phyloP scores from a whole-genome alignment of 2,329 filamentous ascomycete genomes.

The Penicillium occitanis region DNA sequence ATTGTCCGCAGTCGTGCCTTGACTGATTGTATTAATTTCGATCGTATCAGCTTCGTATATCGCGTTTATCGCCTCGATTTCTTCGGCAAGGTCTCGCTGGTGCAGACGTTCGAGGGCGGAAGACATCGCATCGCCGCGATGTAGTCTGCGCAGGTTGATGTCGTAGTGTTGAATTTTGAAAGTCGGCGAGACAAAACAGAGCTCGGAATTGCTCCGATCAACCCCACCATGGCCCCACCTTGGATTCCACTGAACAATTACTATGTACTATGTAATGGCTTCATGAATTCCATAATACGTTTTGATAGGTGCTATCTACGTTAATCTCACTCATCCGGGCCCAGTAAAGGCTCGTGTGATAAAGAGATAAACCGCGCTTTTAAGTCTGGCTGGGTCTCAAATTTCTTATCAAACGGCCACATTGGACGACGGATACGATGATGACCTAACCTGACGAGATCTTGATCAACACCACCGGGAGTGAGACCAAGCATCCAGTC shows the following conservation, averaged over 20 bases:
- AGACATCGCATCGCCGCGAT: slow-evolving; percentile 22
- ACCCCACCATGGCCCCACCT: slow-evolving; percentile 11
- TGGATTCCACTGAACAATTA: background rate
- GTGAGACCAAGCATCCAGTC: slow-evolving; percentile 58
- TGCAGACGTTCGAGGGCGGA: slow-evolving; percentile 29
- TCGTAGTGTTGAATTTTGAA: background rate
- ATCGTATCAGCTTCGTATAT: slow-evolving; percentile 67
- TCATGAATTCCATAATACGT: background rate
- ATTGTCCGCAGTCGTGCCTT: slow-evolving; percentile 23
- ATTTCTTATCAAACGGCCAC: slow-evolving; percentile 48
- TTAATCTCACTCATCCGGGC: slow-evolving; percentile 16
- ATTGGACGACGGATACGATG: slow-evolving; percentile 51
- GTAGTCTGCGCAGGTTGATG: background rate
- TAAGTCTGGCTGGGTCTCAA: slow-evolving; percentile 37
- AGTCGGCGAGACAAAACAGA: background rate
- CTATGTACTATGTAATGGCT: background rate
- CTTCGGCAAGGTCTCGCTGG: slow-evolving; percentile 46
- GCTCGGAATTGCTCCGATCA: slow-evolving; percentile 17
- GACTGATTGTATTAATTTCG: slow-evolving; percentile 38
- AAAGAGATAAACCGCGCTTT: slow-evolving; percentile 37
- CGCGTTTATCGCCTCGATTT: slow-evolving; percentile 51
- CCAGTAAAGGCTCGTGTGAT: slow-evolving; percentile 28
- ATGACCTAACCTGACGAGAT: slow-evolving; percentile 52
- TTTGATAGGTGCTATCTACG: background rate
- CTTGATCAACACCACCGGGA: slow-evolving; percentile 56